Base-by-base conservation (phyloP, 208 protist genomes). In the Acanthamoeba triangularis region DNA sequence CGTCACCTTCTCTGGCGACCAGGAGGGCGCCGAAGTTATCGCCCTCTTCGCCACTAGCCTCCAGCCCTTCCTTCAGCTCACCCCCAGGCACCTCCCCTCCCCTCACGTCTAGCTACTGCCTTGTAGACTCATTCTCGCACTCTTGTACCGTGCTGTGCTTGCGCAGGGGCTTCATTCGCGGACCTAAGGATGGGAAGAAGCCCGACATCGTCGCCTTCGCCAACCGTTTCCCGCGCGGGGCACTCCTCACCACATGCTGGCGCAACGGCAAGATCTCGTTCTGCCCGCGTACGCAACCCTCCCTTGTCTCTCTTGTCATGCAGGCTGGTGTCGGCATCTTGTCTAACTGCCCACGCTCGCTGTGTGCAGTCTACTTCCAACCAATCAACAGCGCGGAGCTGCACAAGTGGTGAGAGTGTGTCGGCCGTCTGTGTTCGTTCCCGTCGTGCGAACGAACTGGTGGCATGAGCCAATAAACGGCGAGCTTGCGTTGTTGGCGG, bases 151-250 rank as follows among this genome's bases (percentile, higher is more conserved):
- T 84, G 33, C 18, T 84, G 30, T 61, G 23, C 16, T 4, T 49
- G 37, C 25, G 54, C 37, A 90, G 82, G 37, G 82, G 82, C 2
- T 90, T 67, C 82, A 90, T 90, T 33, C 82, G 82, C 3, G 82
- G 82, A 10, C 82, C 82, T 5, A 35, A 41, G 82, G 54, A 56
- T 1, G 82, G 82, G 54, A 65, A 65, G 54, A 90, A 65, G 54
- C 82, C 82, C 82, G 52, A 90, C 82, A 41, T 65, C n/a, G 16
- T 90, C 47, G 49, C 82, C 82, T 90, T 90, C 41, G 54, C 52
- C 6, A 23, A 56, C 11, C 25, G 28, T 6, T 90, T 90, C 82
- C 44, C 82, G 5, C 82, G 82, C 2, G 82, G 82, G 4, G 82
- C 82, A 6, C 82, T 90, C 16, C 82, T 90, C 47, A 41, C 49